Percentiles rank a stretch among this genome's conserved stretches.
Conservation (phyloP, 23 red algal species). For the Gracilaria vermiculophylla region DNA sequence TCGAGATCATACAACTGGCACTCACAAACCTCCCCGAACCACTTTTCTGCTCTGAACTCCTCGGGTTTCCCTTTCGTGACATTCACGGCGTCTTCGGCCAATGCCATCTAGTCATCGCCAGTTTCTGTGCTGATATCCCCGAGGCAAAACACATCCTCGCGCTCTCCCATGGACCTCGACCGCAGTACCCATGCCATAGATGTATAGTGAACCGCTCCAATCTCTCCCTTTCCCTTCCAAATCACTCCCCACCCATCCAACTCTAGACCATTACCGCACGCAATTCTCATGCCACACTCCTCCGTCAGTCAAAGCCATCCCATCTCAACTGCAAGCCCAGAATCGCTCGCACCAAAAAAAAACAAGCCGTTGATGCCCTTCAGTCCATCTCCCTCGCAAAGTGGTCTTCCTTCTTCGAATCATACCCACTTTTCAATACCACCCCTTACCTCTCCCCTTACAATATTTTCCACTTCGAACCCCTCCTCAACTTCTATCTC, state of each 20-base stretch:
- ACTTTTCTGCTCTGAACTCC: background rate
- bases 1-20: background rate
- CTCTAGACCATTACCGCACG: background rate
- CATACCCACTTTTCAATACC: background rate
- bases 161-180: background rate
- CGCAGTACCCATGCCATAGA: background rate
- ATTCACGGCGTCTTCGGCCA: background rate
- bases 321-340: background rate
- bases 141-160: slow-evolving; percentile 8
- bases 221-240: background rate
- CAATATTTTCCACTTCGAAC: background rate
- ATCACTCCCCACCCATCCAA: background rate
- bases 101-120: background rate
- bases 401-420: background rate
- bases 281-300: no score
- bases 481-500: background rate
- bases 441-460: background rate
- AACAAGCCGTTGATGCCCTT: background rate
- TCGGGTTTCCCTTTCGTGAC: background rate
- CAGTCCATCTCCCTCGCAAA: background rate
- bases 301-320: background rate
- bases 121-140: background rate
- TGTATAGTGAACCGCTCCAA: background rate
- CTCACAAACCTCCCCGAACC: background rate
- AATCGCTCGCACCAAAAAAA: background rate